Conservation (phyloP, 768 basidiomycete species). For the Suillus hirtellus region DNA sequence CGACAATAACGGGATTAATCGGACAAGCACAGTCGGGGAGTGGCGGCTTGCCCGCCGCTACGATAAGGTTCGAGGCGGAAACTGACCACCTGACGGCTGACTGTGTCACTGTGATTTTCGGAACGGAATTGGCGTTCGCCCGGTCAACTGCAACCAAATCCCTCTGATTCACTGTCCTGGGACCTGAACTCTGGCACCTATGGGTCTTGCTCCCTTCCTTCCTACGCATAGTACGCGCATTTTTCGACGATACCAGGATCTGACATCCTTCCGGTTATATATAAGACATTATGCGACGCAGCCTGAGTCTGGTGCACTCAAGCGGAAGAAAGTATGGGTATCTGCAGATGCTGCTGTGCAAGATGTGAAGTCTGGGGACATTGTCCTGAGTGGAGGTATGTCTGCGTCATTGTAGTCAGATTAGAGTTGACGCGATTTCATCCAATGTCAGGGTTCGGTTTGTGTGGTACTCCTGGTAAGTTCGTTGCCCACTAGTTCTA, state of each 20-base stretch:
- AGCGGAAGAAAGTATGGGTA: slow-evolving; percentile 61
- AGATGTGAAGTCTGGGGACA: slow-evolving; percentile 75
- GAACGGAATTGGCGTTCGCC: neutral
- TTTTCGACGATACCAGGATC: slow-evolving; percentile 10
- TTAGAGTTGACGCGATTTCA: neutral
- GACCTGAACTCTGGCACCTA: neutral
- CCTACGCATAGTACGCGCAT: slow-evolving; percentile 12
- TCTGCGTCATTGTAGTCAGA: neutral
- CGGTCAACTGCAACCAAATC: neutral
- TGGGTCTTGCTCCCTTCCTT: slow-evolving; percentile 12
- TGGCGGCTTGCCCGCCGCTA: too few species aligned
- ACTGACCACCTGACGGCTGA: too few species aligned
- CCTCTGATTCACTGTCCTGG: neutral
- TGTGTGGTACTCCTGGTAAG: slow-evolving; percentile 79
- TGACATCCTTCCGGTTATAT: slow-evolving; percentile 5
- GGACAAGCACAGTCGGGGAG: too few species aligned
- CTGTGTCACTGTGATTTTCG: too few species aligned
- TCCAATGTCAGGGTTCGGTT: slow-evolving; percentile 63
- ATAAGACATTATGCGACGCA: slow-evolving; percentile 14
- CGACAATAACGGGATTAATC: too few species aligned
- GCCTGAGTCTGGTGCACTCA: slow-evolving; percentile 24
- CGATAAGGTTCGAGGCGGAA: too few species aligned
- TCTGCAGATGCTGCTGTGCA: slow-evolving; percentile 75
- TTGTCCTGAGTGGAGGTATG: slow-evolving; percentile 74
- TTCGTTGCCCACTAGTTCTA: neutral